These are phyloP conservation scores for Mycena leptocephala DNA, from an alignment of 768 basidiomycete species.

Conservation along the genomic window DNA sequence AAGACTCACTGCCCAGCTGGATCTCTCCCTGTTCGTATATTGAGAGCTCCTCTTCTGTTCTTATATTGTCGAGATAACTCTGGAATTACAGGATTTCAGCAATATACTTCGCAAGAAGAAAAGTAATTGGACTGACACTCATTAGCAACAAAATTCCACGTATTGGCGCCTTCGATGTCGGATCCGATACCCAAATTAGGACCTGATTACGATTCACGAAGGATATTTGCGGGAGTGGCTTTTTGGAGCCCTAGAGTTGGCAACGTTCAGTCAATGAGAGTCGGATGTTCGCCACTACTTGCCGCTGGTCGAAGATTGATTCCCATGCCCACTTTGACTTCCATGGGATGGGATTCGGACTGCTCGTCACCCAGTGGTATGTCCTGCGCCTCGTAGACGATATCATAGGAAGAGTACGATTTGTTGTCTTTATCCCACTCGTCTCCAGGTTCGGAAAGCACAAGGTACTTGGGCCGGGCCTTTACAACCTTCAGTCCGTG, in stretches of 20 bases:
- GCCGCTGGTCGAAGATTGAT: no score
- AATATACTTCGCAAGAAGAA: neutral
- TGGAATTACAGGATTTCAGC: neutral
- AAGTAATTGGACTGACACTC: neutral
- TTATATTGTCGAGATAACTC: slow-evolving; percentile 1
- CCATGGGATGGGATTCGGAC: no score
- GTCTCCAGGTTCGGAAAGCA: neutral
- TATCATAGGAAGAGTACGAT: no score
- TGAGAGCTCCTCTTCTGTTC: neutral
- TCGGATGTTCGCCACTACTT: neutral
- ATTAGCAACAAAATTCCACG: slow-evolving; percentile 4
- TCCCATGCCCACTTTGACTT: no score
- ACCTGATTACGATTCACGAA: no score
- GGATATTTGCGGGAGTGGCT: slow-evolving; percentile 3
- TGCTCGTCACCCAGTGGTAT: no score
- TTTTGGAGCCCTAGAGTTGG: neutral
- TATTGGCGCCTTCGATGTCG: neutral
- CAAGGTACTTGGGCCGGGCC: slow-evolving; percentile 3
- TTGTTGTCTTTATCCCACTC: no score
- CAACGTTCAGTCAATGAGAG: neutral
- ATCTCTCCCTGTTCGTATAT: slow-evolving; percentile 2
- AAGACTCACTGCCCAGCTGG: neutral
- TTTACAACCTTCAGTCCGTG: neutral
- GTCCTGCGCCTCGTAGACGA: no score
- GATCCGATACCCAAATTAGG: slow-evolving; percentile 10